Evolutionary conservation across 2,329 filamentous ascomycete species (phyloP), one percentile per base, ranked within the genome.

Genomic region (Xylaria digitata): DNA sequence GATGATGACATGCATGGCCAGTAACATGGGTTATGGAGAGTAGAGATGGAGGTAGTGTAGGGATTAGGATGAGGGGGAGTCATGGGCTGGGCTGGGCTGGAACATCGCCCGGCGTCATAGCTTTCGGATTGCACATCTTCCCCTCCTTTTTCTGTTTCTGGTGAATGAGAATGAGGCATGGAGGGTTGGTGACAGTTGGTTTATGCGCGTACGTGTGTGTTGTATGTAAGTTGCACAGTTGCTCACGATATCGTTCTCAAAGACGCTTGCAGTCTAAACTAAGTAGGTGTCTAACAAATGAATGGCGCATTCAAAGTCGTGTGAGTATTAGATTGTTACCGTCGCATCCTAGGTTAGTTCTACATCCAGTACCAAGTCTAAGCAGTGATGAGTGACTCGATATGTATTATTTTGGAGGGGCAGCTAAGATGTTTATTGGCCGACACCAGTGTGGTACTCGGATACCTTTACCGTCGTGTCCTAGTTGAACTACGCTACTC

Each of bases 1-100:
- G 58, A 58, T 59, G 64, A 63, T 59, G 64, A 66, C 43, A 66
- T 60, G 64, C 60, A 66, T 66, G 64, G 60, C 26, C 37, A 40
- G 34, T 8, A 43, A 42, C 53, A 66, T 32, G 43, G 45, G n/a
- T 11, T 15, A 30, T 21, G 23, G 23, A 56, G 26, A 19, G 54
- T 6, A 46, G 42, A 37, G 43, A 48, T 37, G n/a, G 11, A 37
- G 34, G 8, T 37, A 6, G 34, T 6, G 21, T 15, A 57, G 23
- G 54, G 54, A n/a, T 32, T 3, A 32, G 52, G 42, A 57, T 57
- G 54, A 46, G 42, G 54, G 54, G 54, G 43, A 21, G 13, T 40
- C 37, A 34, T 43, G 46, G 57, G 34, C 19, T 58, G 48, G 50
- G 37, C 46, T 57, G 53, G 58, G 48, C 58, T 57, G 52, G 26